Evolutionary conservation across 2,329 filamentous ascomycete genomes (phyloP), one percentile per base, ranked within the genome.

Genomic region (Stachybotrys chlorohalonatus): DNA sequence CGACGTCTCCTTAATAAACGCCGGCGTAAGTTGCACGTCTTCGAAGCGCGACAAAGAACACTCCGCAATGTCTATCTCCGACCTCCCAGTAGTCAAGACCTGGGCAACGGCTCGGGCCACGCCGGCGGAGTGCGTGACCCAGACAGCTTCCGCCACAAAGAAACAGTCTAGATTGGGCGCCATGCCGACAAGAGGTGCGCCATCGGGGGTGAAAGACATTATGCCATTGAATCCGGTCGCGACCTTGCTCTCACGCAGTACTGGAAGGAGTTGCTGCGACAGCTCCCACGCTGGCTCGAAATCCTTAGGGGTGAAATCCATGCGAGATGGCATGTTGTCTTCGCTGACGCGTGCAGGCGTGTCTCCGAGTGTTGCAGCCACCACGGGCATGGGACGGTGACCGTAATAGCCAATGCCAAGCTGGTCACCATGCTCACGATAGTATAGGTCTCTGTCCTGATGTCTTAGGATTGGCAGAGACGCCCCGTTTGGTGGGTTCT

Each of bases 161-260:
- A 86, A 85, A 11, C 80, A 80, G 49, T 84, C 79, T 0, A 86
- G 66, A 13, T 74, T 75, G 7, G 83, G 81, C 0, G 80, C 73
- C 60, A 79, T 75, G 3, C 83, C 83, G 2, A 86, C 71, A 0
- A 86, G 71, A 0, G 83, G 79, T 0, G 80, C 81, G 1, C 83
- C 82, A 53, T 86, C 83, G 0, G 83, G 83, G 0, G 83, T 86
- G 62, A 86, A 86, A 0, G 83, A 86, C 66, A 86, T 82, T 60
- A 86, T 76, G 3, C 83, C 83, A 60, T 86, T 86, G 73, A 86
- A 86, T 0, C 82, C 83, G 47, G 83, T 77, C 0, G 71, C 77
- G 7, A 86, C 75, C 55, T 81, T 66, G 13, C 69, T 75, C 5
- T 80, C 69, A 3, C 68, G 65, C 5, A 86, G 68, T 1, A 69